Percentiles rank a stretch among this genome's conserved stretches.
Conservation (phyloP, 306 rosid genomes). For the Cercis canadensis region DNA sequence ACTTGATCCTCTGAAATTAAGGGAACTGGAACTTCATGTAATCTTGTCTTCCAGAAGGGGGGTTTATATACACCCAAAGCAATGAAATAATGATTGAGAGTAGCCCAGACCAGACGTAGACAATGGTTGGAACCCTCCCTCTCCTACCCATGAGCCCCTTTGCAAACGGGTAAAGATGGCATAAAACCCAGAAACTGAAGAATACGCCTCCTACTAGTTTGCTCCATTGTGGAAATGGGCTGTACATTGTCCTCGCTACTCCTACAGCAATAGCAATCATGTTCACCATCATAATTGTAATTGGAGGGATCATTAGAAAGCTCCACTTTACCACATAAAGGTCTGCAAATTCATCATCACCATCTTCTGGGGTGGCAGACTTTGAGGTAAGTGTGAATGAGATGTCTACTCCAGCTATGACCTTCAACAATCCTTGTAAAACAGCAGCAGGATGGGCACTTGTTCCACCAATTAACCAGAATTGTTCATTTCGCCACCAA, state of each 20-base stretch:
- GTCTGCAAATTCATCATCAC: conserved; percentile 81
- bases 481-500: conserved; percentile 93
- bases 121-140: conserved; percentile 80
- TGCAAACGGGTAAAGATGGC: conserved; percentile 85
- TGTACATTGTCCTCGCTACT: conserved; percentile 72
- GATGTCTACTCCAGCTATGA: conserved; percentile 85
- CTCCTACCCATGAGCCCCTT: conserved; percentile 84
- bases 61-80: conserved; percentile 86
- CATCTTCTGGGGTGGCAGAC: conserved; percentile 74
- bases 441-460: conserved; percentile 92
- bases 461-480: conserved; percentile 90
- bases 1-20: conserved; percentile 10
- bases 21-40: conserved; percentile 71
- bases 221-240: conserved; percentile 89
- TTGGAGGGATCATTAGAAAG: conserved; percentile 86
- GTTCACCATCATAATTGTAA: conserved; percentile 87
- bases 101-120: conserved; percentile 87
- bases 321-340: conserved; percentile 85
- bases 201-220: conserved; percentile 81
- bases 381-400: conserved; percentile 86
- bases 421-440: conserved; percentile 79
- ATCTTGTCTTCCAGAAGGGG: conserved; percentile 68
- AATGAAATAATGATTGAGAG: conserved; percentile 76
- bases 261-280: conserved; percentile 79
- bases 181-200: conserved; percentile 87